A percentile compares a stretch with the other conserved stretches of the same genome.
Evolutionary conservation across 108 stramenopile species (phyloP).

Genomic region (Pelagomonas calceolata): DNA sequence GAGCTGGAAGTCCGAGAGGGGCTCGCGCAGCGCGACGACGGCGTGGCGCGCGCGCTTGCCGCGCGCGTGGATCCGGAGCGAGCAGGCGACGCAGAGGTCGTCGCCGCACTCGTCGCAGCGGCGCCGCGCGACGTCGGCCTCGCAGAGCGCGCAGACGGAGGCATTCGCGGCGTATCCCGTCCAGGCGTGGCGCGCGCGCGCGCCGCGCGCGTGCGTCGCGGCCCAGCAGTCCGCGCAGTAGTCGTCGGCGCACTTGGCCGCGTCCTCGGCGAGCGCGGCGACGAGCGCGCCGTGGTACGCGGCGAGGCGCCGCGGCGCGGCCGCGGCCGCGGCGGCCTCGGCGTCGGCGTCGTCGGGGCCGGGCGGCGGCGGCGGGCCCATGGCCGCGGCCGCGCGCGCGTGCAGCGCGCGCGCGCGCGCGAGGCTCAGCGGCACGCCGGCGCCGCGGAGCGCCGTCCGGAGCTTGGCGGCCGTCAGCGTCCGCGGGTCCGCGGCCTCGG

Average conservation of each 20-base stretch:
- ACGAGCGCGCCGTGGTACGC: neutral
- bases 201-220: conserved; percentile 2
- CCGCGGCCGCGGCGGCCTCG: neutral
- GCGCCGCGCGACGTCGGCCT: neutral
- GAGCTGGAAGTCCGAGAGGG: neutral
- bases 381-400: neutral
- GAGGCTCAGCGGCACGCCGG: neutral
- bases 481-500: neutral
- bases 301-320: neutral
- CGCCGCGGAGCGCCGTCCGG: neutral
- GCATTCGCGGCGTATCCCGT: neutral
- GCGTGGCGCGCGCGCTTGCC: conserved; percentile 7
- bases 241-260: conserved; percentile 12
- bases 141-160: conserved; percentile 8
- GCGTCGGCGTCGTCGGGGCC: neutral
- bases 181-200: conserved; percentile 8
- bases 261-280: neutral
- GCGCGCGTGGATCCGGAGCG: neutral
- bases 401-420: neutral
- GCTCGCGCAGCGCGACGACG: neutral
- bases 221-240: conserved; percentile 9
- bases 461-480: neutral
- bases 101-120: conserved; percentile 9
- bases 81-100: conserved; percentile 8
- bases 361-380: neutral